A percentile compares a stretch with the other conserved stretches of the same genome.
phyloP scores from a whole-genome alignment of 2,329 filamentous ascomycete genomes.

The Neopestalotiopsis sp. region DNA sequence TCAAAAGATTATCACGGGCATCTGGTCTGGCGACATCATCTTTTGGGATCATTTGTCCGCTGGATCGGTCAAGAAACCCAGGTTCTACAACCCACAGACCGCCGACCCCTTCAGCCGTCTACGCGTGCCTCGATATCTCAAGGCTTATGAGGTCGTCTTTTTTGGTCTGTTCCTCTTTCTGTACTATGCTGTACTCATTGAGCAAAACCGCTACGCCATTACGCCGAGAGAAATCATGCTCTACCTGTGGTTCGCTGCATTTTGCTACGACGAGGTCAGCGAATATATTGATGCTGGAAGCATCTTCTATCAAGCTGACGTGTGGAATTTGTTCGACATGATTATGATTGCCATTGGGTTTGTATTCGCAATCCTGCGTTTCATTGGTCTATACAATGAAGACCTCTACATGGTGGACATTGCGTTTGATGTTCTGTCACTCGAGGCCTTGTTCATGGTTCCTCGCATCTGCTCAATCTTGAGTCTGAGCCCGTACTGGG shows the following conservation, averaged over 20 bases:
- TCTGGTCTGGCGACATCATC: constrained; percentile 76
- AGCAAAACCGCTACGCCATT: constrained; percentile 69
- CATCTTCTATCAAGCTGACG: constrained; percentile 82
- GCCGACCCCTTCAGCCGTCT: constrained; percentile 72
- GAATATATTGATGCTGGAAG: constrained; percentile 87
- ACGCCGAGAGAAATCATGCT: constrained; percentile 73
- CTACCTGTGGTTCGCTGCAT: constrained; percentile 86
- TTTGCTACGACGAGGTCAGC: constrained; percentile 85
- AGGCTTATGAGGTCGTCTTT: constrained; percentile 74
- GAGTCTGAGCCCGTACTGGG: constrained; percentile 88
- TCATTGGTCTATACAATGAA: constrained; percentile 67
- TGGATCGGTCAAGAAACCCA: constrained; percentile 67
- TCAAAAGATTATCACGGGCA: constrained; percentile 73
- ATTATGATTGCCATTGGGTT: constrained; percentile 76
- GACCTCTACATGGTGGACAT: constrained; percentile 71
- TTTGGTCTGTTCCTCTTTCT: constrained; percentile 73
- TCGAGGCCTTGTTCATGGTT: constrained; percentile 89
- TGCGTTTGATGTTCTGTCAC: constrained; percentile 86
- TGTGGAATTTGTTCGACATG: constrained; percentile 79
- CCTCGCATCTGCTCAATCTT: constrained; percentile 87
- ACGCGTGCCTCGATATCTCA: constrained; percentile 73
- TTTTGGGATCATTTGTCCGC: constrained; percentile 74
- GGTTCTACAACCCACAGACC: constrained; percentile 64
- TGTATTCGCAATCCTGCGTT: constrained; percentile 74
- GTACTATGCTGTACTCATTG: constrained; percentile 86